Evolutionary conservation across 768 basidiomycete species (phyloP).

Genomic region (Pilatotrama ljubarskyi): DNA sequence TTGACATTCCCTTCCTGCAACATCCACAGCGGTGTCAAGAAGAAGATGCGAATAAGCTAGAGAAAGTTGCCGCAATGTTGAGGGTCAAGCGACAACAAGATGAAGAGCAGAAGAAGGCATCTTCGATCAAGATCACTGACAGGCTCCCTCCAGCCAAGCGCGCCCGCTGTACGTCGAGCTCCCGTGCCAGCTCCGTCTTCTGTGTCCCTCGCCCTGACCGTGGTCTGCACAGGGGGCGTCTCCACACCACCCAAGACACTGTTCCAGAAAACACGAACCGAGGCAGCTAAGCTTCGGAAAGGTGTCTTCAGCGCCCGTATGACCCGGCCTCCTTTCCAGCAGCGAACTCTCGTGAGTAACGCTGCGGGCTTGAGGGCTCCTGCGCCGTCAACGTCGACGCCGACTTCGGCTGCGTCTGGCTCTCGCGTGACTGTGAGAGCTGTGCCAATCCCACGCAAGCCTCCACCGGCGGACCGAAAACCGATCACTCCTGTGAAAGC

Average conservation of each 20-base stretch:
- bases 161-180: conserved; percentile 50
- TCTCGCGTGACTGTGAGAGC: conserved; percentile 53
- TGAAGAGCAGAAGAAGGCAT: conserved; percentile 74
- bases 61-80: conserved; percentile 35
- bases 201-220: not conserved
- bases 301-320: conserved; percentile 55
- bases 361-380: conserved; percentile 14
- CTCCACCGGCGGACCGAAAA: not conserved
- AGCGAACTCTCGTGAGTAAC: conserved; percentile 26
- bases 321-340: conserved; percentile 43
- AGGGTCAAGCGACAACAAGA: conserved; percentile 61
- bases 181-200: not conserved
- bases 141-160: conserved; percentile 68
- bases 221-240: conserved; percentile 37
- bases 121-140: conserved; percentile 75
- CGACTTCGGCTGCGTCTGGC: conserved; percentile 30
- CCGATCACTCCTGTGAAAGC: not conserved
- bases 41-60: conserved; percentile 58
- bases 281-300: conserved; percentile 68
- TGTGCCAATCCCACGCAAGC: conserved; percentile 39
- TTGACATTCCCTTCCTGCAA: not conserved
- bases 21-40: conserved; percentile 38
- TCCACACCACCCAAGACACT: conserved; percentile 59
- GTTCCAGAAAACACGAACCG: conserved; percentile 74
- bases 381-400: conserved; percentile 7